phyloP scores from a whole-genome alignment of 768 basidiomycete species.

The Wakefieldia striispora region DNA sequence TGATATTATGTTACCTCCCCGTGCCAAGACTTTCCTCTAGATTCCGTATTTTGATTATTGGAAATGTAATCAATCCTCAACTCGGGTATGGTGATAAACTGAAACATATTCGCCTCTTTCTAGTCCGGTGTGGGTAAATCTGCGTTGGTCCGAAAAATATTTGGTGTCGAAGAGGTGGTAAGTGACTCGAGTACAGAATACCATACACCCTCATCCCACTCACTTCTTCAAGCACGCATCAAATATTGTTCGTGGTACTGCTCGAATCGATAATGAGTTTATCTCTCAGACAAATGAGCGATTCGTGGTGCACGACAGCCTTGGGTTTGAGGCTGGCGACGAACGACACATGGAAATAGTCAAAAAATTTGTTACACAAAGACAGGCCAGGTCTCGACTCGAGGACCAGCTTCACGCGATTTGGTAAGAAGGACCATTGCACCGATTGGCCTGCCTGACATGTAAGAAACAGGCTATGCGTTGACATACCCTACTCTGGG shows the following conservation, averaged over 20 bases:
- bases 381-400: not conserved
- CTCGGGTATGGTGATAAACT: not conserved
- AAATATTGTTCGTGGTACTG: not conserved
- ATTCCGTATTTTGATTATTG: too few species aligned
- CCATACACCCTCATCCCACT: not conserved
- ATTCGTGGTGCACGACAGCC: too few species aligned
- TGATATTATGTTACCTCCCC: too few species aligned
- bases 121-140: constrained; percentile 18
- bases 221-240: constrained; percentile 5
- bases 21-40: too few species aligned
- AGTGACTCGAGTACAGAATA: not conserved
- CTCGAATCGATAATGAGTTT: constrained; percentile 15
- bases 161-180: constrained; percentile 13
- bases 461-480: not conserved
- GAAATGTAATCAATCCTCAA: too few species aligned
- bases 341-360: constrained; percentile 2
- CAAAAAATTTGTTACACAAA: constrained; percentile 1
- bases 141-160: constrained; percentile 7
- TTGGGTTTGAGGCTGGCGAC: constrained; percentile 16
- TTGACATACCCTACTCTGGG: not conserved
- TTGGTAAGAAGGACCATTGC: constrained; percentile 1
- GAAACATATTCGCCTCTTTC: not conserved
- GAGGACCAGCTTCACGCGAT: constrained; percentile 13
- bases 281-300: constrained; percentile 9
- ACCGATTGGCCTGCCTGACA: not conserved